Conservation (phyloP, 2,329 filamentous ascomycete genomes). For the Penicillium sp. region DNA sequence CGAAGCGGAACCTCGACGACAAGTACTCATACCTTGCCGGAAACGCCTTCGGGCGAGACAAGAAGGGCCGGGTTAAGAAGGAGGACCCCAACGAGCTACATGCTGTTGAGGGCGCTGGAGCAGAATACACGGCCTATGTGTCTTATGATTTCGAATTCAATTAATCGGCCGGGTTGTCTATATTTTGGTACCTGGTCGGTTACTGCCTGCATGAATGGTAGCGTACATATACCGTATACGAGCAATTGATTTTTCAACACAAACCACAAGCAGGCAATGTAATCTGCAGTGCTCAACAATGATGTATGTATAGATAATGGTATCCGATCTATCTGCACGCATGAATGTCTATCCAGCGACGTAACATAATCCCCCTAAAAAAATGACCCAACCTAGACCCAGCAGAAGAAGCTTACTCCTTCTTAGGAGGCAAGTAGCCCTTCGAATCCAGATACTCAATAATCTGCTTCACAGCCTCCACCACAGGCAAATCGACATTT, state of each 20-base stretch:
- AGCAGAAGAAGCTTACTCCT: slow-evolving; percentile 29
- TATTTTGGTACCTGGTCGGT: slow-evolving; percentile 15
- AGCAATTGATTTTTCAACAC: slow-evolving; percentile 4
- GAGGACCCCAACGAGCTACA: slow-evolving; percentile 92
- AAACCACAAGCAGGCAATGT: not conserved
- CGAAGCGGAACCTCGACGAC: slow-evolving; percentile 77
- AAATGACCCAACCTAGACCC: not conserved
- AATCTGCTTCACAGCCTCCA: slow-evolving; percentile 87
- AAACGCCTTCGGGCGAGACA: slow-evolving; percentile 91
- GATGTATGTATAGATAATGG: slow-evolving; percentile 6
- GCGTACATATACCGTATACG: slow-evolving; percentile 17
- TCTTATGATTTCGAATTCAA: slow-evolving; percentile 92
- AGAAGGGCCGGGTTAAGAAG: slow-evolving; percentile 88
- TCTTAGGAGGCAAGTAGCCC: slow-evolving; percentile 60
- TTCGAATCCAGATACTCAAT: slow-evolving; percentile 75
- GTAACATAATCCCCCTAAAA: not conserved
- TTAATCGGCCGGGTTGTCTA: slow-evolving; percentile 30
- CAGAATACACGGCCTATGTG: slow-evolving; percentile 94
- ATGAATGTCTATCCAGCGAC: slow-evolving; percentile 6
- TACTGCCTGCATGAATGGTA: slow-evolving; percentile 13
- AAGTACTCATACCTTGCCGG: slow-evolving; percentile 91
- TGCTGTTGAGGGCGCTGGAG: slow-evolving; percentile 68
- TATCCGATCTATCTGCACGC: slow-evolving; percentile 10
- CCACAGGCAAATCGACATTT: slow-evolving; percentile 80
- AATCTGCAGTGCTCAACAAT: not conserved